Evolutionary conservation across 2,329 filamentous ascomycete genomes (phyloP), one percentile per base, ranked within the genome.

Genomic region (Didymella arachidicola): DNA sequence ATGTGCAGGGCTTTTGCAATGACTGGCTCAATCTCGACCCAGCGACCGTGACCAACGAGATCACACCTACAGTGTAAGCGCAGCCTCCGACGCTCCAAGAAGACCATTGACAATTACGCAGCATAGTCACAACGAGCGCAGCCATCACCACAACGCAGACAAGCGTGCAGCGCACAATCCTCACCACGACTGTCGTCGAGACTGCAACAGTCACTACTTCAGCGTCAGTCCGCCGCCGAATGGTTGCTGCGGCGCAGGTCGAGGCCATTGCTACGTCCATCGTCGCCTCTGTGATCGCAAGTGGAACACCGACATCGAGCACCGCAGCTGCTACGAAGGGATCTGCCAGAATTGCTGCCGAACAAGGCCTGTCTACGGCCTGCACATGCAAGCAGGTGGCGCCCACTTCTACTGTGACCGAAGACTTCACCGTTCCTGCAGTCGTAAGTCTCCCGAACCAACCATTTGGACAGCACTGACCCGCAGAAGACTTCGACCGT

Each of bases 371-470:
- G 10, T 68, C 69, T 0, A 72, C 61, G 32, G 74, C 72, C 22
- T 77, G 73, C 60, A 68, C 66, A 5, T 75, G 72, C 53, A 64
- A 69, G 43, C 63, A 69, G 60, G 66, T 72, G 1, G 56, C 62
- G 11, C 72, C 74, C 8, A 72, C 68, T 0, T 63, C 67, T n/a
- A 73, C 72, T 3, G 62, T 66, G 12, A 75, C 72, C 2, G 32
- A 46, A 3, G 72, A 66, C 7, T 65, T 64, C 46, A 66, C 68
- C n/a, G 63, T 69, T 19, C 64, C 66, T 36, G 50, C 68, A 32
- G 59, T 58, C 3, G 73, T 76, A 67, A 48, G 72, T 65, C n/a
- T 26, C 12, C 27, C 2, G 22, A 14, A 39, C 2, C 10, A 6
- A 7, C 3, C 6, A 30, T 12, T 1, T 18, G 12, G 41, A 7